A percentile compares a stretch with the other conserved stretches of the same genome.
phyloP scores from a whole-genome alignment of 2,329 filamentous ascomycete genomes.

The Penicillium sp. region DNA sequence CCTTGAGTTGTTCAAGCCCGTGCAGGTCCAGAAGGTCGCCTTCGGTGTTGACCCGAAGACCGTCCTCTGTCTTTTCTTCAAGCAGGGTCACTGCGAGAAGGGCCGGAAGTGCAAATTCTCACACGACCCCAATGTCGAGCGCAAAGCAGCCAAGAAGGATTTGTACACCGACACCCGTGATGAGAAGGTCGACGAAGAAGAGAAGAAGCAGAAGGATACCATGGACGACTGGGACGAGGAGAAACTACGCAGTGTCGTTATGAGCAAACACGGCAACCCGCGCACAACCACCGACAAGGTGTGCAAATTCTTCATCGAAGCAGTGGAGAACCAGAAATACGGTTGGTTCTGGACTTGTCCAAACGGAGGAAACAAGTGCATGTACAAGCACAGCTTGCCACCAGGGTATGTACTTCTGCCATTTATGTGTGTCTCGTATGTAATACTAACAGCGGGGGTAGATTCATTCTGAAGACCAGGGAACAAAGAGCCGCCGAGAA shows the following conservation, averaged over 20 bases:
- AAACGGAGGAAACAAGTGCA: slow-evolving; percentile 95
- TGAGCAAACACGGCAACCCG: slow-evolving; percentile 97
- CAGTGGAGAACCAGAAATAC: slow-evolving; percentile 97
- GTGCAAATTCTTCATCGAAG: slow-evolving; percentile 97
- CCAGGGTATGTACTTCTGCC: slow-evolving; percentile 67
- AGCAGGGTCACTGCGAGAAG: slow-evolving; percentile 96
- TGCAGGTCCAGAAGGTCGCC: slow-evolving; percentile 94
- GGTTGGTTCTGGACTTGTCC: slow-evolving; percentile 99
- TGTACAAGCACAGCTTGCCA: slow-evolving; percentile 94
- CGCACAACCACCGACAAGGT: slow-evolving; percentile 95
- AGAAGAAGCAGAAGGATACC: slow-evolving; percentile 79
- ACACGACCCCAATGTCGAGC: slow-evolving; percentile 83
- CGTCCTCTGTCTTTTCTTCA: slow-evolving; percentile 92
- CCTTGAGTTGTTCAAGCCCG: slow-evolving; percentile 80
- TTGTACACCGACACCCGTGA: slow-evolving; percentile 82
- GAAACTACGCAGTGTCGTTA: slow-evolving; percentile 82
- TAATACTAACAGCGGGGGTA: slow-evolving; percentile 39
- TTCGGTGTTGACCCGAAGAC: slow-evolving; percentile 99
- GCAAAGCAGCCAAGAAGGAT: slow-evolving; percentile 89
- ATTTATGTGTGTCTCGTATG: neutral
- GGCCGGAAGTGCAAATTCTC: slow-evolving; percentile 97
- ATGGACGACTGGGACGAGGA: slow-evolving; percentile 98
- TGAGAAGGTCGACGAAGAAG: slow-evolving; percentile 64
- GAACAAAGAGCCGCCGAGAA: slow-evolving; percentile 95
- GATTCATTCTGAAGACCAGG: slow-evolving; percentile 95